These are phyloP conservation scores for Pestalotiopsis sp. DNA, from an alignment of 2,329 filamentous ascomycete species.

Conservation along the genomic window DNA sequence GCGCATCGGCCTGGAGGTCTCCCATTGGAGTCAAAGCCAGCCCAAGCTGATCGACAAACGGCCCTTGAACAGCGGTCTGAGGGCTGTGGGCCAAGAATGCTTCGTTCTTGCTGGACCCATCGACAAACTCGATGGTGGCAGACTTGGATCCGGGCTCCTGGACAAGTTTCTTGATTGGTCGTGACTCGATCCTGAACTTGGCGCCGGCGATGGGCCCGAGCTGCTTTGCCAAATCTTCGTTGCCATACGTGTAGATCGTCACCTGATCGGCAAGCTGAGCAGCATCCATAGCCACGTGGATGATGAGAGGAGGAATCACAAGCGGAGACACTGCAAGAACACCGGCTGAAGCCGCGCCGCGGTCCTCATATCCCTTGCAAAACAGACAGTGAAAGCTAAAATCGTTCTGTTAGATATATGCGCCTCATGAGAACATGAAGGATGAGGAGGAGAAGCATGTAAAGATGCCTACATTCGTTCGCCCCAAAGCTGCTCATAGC, in stretches of 20 bases:
- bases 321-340: constrained; percentile 15
- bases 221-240: constrained; percentile 17
- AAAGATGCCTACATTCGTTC: constrained; percentile 44
- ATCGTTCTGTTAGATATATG: constrained; percentile 8
- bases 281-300: constrained; percentile 21
- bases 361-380: constrained; percentile 63
- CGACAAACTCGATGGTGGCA: constrained; percentile 21
- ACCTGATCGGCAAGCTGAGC: constrained; percentile 20
- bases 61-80: constrained; percentile 18
- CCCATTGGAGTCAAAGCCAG: constrained; percentile 8
- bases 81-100: constrained; percentile 25
- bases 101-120: constrained; percentile 22
- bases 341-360: constrained; percentile 34
- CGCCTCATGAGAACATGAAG: background rate
- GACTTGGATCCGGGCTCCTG: background rate
- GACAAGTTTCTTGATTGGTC: background rate
- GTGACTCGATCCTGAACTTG: background rate
- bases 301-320: constrained; percentile 6
- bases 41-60: constrained; percentile 21
- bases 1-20: constrained; percentile 20
- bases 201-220: constrained; percentile 8
- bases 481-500: constrained; percentile 59
- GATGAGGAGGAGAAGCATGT: background rate
- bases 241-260: constrained; percentile 26
- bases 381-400: constrained; percentile 59